Evolutionary conservation across 768 basidiomycete species (phyloP), one percentile per base, ranked within the genome.

Genomic region (Tylopilus rubrobrunneus): DNA sequence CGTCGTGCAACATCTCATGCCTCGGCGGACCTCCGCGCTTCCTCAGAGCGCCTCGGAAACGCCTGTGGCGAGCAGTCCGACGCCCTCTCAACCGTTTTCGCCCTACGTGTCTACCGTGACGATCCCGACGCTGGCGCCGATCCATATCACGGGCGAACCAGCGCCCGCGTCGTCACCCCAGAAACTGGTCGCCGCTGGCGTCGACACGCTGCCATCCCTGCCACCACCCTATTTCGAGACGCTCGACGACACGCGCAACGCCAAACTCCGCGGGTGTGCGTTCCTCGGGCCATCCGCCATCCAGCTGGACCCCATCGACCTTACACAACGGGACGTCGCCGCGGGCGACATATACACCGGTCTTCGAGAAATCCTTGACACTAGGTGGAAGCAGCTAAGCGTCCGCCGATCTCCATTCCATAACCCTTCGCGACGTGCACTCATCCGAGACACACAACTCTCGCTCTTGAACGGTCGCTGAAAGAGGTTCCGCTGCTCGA

Each of bases 1-100:
- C 27, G 85, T 77, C 17, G 75, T 90, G 7, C 90, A 92, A 60
- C 86, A 87, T 60, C 69, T 88, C 14, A 76, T 78, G 41, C 76
- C 78, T n/a, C 73, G 74, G 15, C 74, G 67, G 11, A 56, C 58
- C 21, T 48, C 59, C 11, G 42, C 62, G 36, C 57, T 47, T 19
- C 39, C 60, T 48, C 59, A 49, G 37, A 47, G 7, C 19, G 28
- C 28, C 27, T 28, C 55, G 15, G 67, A 62, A 21, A 48, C 52
- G 15, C 42, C 41, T 0, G n/a, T 21, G 5, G 27, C 51, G 21
- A 39, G 45, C 33, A 49, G 46, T 42, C 43, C 55, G 25, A 28
- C 56, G 8, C 54, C 34, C 2, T 48, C 52, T 19, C 62, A 52
- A 2, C 31, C 31, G 10, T 34, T 53, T 41, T 50, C 56, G 19